Conservation (phyloP, 2,329 filamentous ascomycete genomes). For the Arthrocladium fulminans region DNA sequence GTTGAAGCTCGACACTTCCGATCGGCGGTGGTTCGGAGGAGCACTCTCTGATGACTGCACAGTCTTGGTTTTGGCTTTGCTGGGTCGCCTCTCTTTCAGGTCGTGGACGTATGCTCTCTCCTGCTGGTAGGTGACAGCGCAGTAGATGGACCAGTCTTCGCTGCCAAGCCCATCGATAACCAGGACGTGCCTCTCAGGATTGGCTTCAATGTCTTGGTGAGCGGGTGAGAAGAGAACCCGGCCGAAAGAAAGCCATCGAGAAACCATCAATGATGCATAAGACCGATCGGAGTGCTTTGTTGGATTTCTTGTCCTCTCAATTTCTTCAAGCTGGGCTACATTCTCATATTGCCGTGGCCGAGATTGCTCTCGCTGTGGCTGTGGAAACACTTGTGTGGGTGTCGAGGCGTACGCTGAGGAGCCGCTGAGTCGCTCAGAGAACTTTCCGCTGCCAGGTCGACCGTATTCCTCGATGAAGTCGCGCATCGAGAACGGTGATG, state of each 20-base stretch:
- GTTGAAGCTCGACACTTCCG: constrained; percentile 32
- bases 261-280: constrained; percentile 44
- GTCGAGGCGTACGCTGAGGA: constrained; percentile 21
- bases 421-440: constrained; percentile 18
- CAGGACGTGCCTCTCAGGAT: constrained; percentile 36
- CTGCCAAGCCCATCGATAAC: constrained; percentile 44
- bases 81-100: constrained; percentile 26
- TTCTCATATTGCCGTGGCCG: constrained; percentile 23
- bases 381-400: constrained; percentile 24
- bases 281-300: constrained; percentile 39
- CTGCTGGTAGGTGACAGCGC: constrained; percentile 38
- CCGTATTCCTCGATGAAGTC: constrained; percentile 47
- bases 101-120: constrained; percentile 36
- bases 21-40: constrained; percentile 20
- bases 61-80: constrained; percentile 30
- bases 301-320: constrained; percentile 35
- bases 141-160: constrained; percentile 46
- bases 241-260: constrained; percentile 43
- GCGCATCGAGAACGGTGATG: constrained; percentile 45
- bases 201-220: constrained; percentile 36
- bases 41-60: constrained; percentile 27
- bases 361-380: constrained; percentile 25
- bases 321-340: constrained; percentile 27
- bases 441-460: constrained; percentile 24
- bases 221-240: constrained; percentile 43